Conservation (phyloP, 306 rosid genomes). For the Citrullus amarus region DNA sequence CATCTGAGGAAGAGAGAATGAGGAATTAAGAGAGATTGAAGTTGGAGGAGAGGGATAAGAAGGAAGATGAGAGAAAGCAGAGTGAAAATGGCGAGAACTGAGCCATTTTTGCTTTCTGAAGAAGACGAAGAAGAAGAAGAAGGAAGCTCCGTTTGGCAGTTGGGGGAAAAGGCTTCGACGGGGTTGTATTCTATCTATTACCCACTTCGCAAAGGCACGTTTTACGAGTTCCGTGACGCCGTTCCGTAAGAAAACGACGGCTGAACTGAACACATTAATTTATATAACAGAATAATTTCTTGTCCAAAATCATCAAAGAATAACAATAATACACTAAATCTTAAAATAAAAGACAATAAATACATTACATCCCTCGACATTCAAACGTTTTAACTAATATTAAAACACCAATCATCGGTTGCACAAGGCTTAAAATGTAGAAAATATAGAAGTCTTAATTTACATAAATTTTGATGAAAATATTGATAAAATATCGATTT, state of each 20-base stretch:
- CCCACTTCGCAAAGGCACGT: not conserved
- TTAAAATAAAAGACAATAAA: no score
- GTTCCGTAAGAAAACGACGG: not conserved
- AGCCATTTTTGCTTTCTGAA: not conserved
- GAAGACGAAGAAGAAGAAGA: not conserved
- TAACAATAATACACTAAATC: no score
- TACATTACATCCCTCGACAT: no score
- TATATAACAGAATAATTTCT: not conserved
- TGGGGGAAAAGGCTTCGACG: not conserved
- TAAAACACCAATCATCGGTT: no score
- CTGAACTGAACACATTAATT: not conserved
- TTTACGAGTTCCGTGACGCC: not conserved
- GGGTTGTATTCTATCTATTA: not conserved
- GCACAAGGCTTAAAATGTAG: no score
- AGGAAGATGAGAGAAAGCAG: not conserved
- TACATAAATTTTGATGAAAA: no score
- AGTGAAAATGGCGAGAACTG: not conserved
- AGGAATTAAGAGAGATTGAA: not conserved
- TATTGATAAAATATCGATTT: no score
- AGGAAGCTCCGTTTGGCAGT: not conserved
- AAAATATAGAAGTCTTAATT: no score
- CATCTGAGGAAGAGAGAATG: not conserved
- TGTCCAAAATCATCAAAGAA: no score
- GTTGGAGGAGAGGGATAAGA: not conserved
- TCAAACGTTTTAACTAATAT: no score